Evolutionary conservation across 2,329 filamentous ascomycete species (phyloP).

Genomic region (Paramyrothecium roridum): DNA sequence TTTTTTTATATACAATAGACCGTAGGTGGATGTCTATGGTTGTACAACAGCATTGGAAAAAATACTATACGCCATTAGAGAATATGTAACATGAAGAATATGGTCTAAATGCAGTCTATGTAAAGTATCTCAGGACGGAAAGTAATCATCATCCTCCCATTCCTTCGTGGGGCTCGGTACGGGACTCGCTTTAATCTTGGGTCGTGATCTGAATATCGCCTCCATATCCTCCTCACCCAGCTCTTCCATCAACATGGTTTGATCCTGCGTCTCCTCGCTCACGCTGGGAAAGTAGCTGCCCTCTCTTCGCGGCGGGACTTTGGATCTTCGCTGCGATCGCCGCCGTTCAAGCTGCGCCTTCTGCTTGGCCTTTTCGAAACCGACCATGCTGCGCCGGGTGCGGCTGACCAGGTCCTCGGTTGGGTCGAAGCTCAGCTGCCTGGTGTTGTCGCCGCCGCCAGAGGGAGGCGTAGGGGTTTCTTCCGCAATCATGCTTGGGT

Average conservation of each 20-base stretch:
- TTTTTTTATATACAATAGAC: not conserved
- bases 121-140: slow-evolving; percentile 5
- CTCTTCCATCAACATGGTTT: slow-evolving; percentile 60
- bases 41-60: slow-evolving; percentile 4
- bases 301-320: slow-evolving; percentile 32
- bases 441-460: slow-evolving; percentile 18
- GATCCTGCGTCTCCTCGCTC: slow-evolving; percentile 40
- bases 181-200: slow-evolving; percentile 76
- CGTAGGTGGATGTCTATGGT: not conserved
- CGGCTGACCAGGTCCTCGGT: slow-evolving; percentile 53
- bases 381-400: slow-evolving; percentile 60
- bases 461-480: not conserved
- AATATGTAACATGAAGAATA: not conserved
- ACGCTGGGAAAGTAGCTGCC: slow-evolving; percentile 45
- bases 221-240: slow-evolving; percentile 72
- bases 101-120: not conserved
- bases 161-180: slow-evolving; percentile 45
- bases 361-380: slow-evolving; percentile 58
- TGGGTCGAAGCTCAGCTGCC: slow-evolving; percentile 15
- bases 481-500: not conserved
- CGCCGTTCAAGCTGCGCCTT: slow-evolving; percentile 57
- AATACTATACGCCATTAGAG: not conserved
- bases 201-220: slow-evolving; percentile 80
- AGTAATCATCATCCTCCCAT: slow-evolving; percentile 22
- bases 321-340: slow-evolving; percentile 46